phyloP scores from a whole-genome alignment of 75 land plant species.

The Picea glauca region DNA sequence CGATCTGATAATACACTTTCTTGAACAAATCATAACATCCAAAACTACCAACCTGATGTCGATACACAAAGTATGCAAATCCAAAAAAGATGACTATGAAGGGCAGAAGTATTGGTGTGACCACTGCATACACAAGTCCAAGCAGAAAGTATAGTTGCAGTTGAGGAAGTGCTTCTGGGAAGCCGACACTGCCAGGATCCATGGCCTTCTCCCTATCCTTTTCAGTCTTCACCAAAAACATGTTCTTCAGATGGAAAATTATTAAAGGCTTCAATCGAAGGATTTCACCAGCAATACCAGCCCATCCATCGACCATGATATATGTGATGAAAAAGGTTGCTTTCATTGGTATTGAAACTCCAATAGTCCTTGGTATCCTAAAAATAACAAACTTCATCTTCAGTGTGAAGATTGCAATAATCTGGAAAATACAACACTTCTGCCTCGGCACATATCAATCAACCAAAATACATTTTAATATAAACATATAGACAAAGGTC shows the following conservation, averaged over 20 bases:
- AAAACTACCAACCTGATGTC: constrained; percentile 48
- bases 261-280: constrained; percentile 53
- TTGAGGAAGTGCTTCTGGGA: constrained; percentile 44
- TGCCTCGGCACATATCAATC: neutral
- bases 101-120: constrained; percentile 63
- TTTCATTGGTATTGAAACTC: constrained; percentile 47
- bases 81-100: constrained; percentile 56
- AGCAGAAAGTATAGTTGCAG: constrained; percentile 59
- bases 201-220: constrained; percentile 63
- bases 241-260: constrained; percentile 57
- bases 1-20: neutral
- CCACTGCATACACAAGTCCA: constrained; percentile 59
- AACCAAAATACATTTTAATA: neutral
- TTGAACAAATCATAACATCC: neutral
- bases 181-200: constrained; percentile 53
- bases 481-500: neutral
- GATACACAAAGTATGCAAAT: constrained; percentile 62
- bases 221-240: constrained; percentile 69
- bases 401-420: neutral
- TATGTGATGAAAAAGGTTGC: constrained; percentile 75
- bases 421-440: neutral
- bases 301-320: constrained; percentile 84
- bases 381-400: neutral
- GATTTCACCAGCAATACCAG: constrained; percentile 63
- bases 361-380: constrained; percentile 58